A percentile compares a stretch with the other conserved stretches of the same genome.
phyloP scores from a whole-genome alignment of 2,329 filamentous ascomycete species.

The Fusarium sarcochroum region DNA sequence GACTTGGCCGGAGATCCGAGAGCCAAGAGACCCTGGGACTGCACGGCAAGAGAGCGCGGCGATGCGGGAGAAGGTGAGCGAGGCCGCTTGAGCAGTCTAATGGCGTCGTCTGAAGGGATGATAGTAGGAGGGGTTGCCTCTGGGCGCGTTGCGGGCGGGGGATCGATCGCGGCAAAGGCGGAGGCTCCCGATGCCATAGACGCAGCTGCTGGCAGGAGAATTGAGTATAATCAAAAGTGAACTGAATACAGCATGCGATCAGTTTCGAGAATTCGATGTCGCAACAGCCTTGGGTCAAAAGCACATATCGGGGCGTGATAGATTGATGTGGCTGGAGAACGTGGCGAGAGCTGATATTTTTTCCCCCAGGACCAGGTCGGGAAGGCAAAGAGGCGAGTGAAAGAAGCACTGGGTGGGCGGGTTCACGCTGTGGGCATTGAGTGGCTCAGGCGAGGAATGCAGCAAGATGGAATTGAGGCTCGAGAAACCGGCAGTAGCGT shows the following conservation, averaged over 20 bases:
- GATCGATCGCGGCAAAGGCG: slow-evolving; percentile 67
- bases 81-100: slow-evolving; percentile 60
- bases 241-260: slow-evolving; percentile 41
- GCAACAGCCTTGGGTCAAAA: slow-evolving; percentile 48
- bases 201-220: slow-evolving; percentile 42
- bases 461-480: slow-evolving; percentile 43
- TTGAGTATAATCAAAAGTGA: slow-evolving; percentile 37
- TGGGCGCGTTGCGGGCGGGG: slow-evolving; percentile 58
- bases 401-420: slow-evolving; percentile 41
- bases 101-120: slow-evolving; percentile 56
- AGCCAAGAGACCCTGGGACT: slow-evolving; percentile 51
- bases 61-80: slow-evolving; percentile 63
- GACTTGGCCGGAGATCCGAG: slow-evolving; percentile 68
- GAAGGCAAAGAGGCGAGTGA: slow-evolving; percentile 42
- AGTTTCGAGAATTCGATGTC: slow-evolving; percentile 44
- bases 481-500: slow-evolving; percentile 30
- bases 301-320: slow-evolving; percentile 55
- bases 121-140: slow-evolving; percentile 54
- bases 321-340: slow-evolving; percentile 59
- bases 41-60: slow-evolving; percentile 50
- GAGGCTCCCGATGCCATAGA: slow-evolving; percentile 69
- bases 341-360: slow-evolving; percentile 60
- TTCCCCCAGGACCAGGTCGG: slow-evolving; percentile 33
- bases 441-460: slow-evolving; percentile 44
- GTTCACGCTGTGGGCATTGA: slow-evolving; percentile 40